Evolutionary conservation across 805 yeast genomes (phyloP), one percentile per base, ranked within the genome.

Genomic region (Wickerhamiella hasegawae): DNA sequence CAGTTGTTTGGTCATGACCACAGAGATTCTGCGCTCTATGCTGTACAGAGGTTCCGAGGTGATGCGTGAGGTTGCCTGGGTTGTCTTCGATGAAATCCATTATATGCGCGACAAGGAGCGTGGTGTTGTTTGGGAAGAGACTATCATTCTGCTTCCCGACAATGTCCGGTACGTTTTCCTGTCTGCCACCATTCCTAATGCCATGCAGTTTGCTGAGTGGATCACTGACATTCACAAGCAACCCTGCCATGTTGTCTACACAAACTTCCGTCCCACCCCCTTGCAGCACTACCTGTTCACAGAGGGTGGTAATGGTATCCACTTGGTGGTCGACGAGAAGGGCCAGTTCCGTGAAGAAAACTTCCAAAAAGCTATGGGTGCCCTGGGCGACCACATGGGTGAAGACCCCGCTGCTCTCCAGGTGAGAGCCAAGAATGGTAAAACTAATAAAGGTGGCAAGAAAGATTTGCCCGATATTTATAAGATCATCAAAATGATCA

Each of bases 71-170:
- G 97, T 90, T 28, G 95, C 95, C 0, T 90, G 95, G 94, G 98
- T 90, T 34, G 75, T 90, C 27, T 90, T 90, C 45, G 99, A 90
- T 58, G 99, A 90, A 56, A 95, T 90, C 31, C 99, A 90, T 61
- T 90, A 90, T 59, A 90, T 90, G 92, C 76, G 96, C 61, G 99
- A 90, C 56, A 78, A 83, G 48, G 90, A 84, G 46, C 74, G 99
- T 61, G 99, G 99, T 56, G 99, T 90, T 35, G 98, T 90, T 24
- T 90, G 99, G 99, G 99, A 90, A 60, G 99, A 90, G 58, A 87
- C 97, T 12, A 87, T 90, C 45, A 90, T 90, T 39, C 63, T 90
- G 53, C 65, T 90, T 29, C 99, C 99, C 3, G 96, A 92, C 48
- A 85, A 85, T 63, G 96, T 90, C 14, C 87, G 80, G 45, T 83